Evolutionary conservation across 441 rosid genomes (phyloP).

Genomic region (Breynia disticha): DNA sequence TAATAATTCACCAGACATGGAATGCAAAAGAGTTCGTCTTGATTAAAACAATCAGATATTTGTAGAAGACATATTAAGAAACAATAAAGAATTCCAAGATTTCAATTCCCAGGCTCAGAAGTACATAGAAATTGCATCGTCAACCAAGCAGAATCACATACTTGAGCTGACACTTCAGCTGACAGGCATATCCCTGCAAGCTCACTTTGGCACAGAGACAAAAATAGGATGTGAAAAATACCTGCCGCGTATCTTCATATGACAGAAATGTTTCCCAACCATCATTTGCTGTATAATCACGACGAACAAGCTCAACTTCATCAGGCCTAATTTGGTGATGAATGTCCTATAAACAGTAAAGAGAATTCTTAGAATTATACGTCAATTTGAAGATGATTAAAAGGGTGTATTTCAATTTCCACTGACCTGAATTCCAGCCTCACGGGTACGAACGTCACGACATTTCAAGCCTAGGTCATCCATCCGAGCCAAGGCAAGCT

Average conservation of each 20-base stretch:
- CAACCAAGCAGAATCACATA: too few relatives aligned
- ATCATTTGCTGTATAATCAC: conserved; percentile 94
- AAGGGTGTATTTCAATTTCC: conserved; percentile 2
- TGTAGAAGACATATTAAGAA: too few relatives aligned
- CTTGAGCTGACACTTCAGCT: too few relatives aligned
- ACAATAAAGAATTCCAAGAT: too few relatives aligned
- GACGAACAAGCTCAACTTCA: conserved; percentile 97
- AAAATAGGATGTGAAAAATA: conserved; percentile 19
- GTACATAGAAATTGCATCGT: too few relatives aligned
- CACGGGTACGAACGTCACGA: conserved; percentile 97
- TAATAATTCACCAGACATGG: too few relatives aligned
- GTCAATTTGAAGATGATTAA: conserved; percentile 1
- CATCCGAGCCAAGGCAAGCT: conserved; percentile 93
- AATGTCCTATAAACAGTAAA: conserved; percentile 54
- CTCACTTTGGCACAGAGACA: background rate
- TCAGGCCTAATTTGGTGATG: conserved; percentile 94
- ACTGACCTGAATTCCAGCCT: conserved; percentile 96
- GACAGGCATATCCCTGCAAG: too few relatives aligned
- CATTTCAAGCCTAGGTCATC: conserved; percentile 97
- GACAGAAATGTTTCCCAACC: conserved; percentile 99
- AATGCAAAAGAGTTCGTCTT: too few relatives aligned
- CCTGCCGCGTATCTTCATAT: conserved; percentile 93
- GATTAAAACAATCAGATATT: too few relatives aligned
- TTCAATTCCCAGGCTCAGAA: too few relatives aligned
- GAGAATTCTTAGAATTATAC: conserved; percentile 8